Conservation (phyloP, 495 filamentous ascomycete species). For the Tuber calosporum region DNA sequence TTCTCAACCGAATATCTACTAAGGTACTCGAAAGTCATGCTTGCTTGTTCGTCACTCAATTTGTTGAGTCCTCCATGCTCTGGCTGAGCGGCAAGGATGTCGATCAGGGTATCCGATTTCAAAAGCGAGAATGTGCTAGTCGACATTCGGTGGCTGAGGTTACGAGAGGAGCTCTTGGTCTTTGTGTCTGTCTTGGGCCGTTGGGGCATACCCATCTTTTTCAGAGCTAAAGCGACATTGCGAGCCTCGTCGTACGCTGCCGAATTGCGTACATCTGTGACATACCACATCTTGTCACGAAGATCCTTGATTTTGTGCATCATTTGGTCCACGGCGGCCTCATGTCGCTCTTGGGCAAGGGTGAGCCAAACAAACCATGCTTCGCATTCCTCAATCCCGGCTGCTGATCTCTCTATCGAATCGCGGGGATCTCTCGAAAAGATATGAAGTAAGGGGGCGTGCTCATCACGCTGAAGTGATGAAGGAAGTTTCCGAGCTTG, state of each 20-base stretch:
- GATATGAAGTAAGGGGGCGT: constrained; percentile 61
- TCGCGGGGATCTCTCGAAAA: constrained; percentile 63
- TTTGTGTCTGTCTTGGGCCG: constrained; percentile 50
- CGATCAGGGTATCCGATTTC: constrained; percentile 78
- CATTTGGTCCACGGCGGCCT: constrained; percentile 59
- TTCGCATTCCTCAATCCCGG: constrained; percentile 64
- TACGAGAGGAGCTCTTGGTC: constrained; percentile 47
- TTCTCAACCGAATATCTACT: constrained; percentile 77
- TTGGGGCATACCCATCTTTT: constrained; percentile 73
- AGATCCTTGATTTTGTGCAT: constrained; percentile 60
- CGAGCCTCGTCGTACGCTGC: constrained; percentile 81
- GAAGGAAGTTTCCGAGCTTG: constrained; percentile 57
- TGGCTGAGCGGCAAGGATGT: constrained; percentile 71
- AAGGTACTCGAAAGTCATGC: constrained; percentile 78
- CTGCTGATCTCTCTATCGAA: constrained; percentile 57
- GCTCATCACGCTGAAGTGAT: constrained; percentile 58
- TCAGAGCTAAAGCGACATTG: constrained; percentile 77
- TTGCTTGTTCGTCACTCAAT: constrained; percentile 89
- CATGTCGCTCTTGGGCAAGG: constrained; percentile 63
- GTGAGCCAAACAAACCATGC: constrained; percentile 70
- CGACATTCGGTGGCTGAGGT: constrained; percentile 49
- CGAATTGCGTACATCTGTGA: constrained; percentile 90
- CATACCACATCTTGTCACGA: constrained; percentile 98
- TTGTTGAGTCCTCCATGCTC: constrained; percentile 90
- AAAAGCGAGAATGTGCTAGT: constrained; percentile 66